phyloP scores from a whole-genome alignment of 169 alveolate species.

The Cryptosporidium xiaoi region DNA sequence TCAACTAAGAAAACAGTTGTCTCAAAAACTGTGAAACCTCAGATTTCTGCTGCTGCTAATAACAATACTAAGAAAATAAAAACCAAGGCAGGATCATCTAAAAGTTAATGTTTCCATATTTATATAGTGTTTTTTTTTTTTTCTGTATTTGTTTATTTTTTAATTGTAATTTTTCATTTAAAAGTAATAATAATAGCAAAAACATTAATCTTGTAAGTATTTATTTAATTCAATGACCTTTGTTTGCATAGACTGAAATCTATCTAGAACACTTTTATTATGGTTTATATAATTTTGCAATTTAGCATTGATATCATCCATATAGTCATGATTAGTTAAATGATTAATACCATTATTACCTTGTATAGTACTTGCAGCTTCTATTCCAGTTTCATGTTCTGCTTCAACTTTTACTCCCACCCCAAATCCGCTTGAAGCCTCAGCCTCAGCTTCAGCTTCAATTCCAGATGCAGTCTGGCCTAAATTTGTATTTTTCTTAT shows the following conservation, averaged over 20 bases:
- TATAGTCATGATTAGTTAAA: neutral
- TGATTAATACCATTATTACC: neutral
- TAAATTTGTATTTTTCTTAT: too few relatives aligned
- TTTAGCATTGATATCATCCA: neutral
- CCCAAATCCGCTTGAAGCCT: too few relatives aligned
- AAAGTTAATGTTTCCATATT: neutral
- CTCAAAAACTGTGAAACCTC: neutral
- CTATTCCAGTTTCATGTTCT: neutral
- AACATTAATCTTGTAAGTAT: neutral
- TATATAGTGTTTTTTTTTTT: neutral
- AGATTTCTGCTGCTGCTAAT: neutral
- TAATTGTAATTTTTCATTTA: too few relatives aligned
- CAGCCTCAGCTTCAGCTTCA: too few relatives aligned
- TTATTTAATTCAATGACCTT: slow-evolving; percentile 43
- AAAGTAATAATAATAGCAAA: neutral
- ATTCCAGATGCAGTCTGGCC: too few relatives aligned
- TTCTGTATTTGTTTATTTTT: neutral
- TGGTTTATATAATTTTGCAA: slow-evolving; percentile 9
- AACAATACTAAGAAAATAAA: neutral
- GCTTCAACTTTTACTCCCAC: too few relatives aligned
- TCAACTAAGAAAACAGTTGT: neutral
- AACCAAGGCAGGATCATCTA: neutral
- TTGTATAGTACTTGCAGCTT: neutral
- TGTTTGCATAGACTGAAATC: slow-evolving; percentile 21
- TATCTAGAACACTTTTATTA: slow-evolving; percentile 18